Evolutionary conservation across 495 filamentous ascomycete genomes (phyloP), one percentile per base, ranked within the genome.

Genomic region (Penicillium steckii): DNA sequence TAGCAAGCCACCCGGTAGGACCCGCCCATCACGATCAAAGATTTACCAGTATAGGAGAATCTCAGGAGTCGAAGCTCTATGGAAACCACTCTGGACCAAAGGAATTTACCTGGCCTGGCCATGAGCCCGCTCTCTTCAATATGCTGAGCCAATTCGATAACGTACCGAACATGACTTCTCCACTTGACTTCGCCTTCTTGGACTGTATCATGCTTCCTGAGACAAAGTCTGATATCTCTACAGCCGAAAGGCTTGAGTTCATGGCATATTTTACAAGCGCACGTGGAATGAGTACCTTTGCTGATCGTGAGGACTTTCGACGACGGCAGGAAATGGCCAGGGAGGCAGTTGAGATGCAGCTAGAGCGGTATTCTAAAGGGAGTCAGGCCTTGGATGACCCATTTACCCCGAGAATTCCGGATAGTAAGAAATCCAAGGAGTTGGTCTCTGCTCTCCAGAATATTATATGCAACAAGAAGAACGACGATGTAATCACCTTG

Each of bases 231-330:
- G 53, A 64, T 44, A 58, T 60, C 2, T 40, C 45, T 15, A 17
- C 44, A 8, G 59, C 64, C 2, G 64, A 61, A 40, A 52, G 52
- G 21, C 33, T 67, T 6, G 64, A 64, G 24, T 57, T 60, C 29
- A 44, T 67, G 6, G 58, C 58, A 13, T 57, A 64, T 30, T 67
- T 67, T 18, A 67, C 64, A 12, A 64, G 58, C 23, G 45, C 46
- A n/a, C 51, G 15, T 22, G 64, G 64, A 1, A 57, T 67, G 58
- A 48, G 47, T 0, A 60, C 58, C 2, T 67, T 67, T 21, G 50
- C 62, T 0, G 64, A 61, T 22, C 48, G 40, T 1, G 52, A 59
- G 19, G 56, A 61, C 1, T 55, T 67, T 7, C 40, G 48, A 21
- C 38, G 50, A 23, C 47, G 56, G 9, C 64, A 67, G 30, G 53